A percentile compares a stretch with the other conserved stretches of the same genome.
phyloP scores from a whole-genome alignment of 2,329 filamentous ascomycete genomes.

The Diaporthe sp. region DNA sequence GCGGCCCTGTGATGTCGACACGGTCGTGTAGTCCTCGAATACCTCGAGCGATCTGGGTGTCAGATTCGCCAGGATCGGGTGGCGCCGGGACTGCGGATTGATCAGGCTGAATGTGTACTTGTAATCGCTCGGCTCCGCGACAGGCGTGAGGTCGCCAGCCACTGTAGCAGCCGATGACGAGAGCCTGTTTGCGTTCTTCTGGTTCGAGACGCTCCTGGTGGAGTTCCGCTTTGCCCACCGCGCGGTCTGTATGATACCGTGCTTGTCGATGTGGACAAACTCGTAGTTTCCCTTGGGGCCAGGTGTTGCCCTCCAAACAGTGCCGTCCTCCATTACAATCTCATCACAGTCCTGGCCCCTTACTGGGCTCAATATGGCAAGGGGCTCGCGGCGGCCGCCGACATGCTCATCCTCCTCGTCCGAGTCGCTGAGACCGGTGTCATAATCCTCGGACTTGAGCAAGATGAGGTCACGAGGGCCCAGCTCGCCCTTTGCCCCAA shows the following conservation, averaged over 20 bases:
- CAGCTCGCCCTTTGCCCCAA: constrained; percentile 73
- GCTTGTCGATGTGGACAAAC: constrained; percentile 71
- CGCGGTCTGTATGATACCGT: constrained; percentile 71
- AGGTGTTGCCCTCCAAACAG: constrained; percentile 68
- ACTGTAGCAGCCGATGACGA: constrained; percentile 40
- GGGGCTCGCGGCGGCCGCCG: constrained; percentile 58
- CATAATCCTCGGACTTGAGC: constrained; percentile 78
- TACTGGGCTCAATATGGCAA: constrained; percentile 78
- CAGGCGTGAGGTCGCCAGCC: constrained; percentile 43
- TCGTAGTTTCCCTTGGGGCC: constrained; percentile 73
- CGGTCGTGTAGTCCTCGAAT: constrained; percentile 74
- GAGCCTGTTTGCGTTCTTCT: neutral
- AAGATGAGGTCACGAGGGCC: constrained; percentile 80
- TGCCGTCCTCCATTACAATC: constrained; percentile 75
- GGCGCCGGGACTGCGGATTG: constrained; percentile 75
- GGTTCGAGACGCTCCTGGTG: constrained; percentile 46
- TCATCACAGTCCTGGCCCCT: constrained; percentile 68
- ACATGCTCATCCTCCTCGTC: constrained; percentile 59
- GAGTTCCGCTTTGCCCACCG: constrained; percentile 74
- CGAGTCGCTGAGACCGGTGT: constrained; percentile 51
- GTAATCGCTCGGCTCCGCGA: constrained; percentile 44
- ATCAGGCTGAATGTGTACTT: constrained; percentile 83
- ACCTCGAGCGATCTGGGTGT: constrained; percentile 76
- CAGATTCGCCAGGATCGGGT: constrained; percentile 81
- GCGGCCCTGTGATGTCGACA: constrained; percentile 63